Conservation (phyloP, 306 rosid genomes). For the Ceratonia siliqua region DNA sequence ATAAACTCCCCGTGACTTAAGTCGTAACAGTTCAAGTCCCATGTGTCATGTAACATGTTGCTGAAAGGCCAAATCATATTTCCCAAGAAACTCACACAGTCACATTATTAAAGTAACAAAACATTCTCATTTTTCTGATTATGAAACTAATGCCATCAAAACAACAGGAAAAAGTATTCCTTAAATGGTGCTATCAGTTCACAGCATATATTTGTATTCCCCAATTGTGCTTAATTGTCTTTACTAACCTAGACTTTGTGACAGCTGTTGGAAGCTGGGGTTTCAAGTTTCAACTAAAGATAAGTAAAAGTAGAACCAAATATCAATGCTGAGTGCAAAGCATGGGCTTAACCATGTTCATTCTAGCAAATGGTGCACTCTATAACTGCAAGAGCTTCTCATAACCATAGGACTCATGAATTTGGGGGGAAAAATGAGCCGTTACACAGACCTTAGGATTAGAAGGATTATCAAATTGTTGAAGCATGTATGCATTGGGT, state of each 20-base stretch:
- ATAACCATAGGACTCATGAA: constrained; percentile 12
- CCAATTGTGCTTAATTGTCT: not conserved
- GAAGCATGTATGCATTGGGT: constrained; percentile 89
- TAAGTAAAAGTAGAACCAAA: constrained; percentile 19
- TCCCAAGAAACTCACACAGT: not conserved
- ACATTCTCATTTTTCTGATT: not conserved
- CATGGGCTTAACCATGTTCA: not conserved
- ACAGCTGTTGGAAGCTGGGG: constrained; percentile 15
- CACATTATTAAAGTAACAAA: not conserved
- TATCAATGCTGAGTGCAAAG: not conserved
- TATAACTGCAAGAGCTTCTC: not conserved
- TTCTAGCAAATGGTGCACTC: constrained; percentile 10
- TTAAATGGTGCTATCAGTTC: not conserved
- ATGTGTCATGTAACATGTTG: not conserved
- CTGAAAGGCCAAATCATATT: not conserved
- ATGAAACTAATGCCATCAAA: not conserved
- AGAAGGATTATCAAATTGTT: constrained; percentile 97
- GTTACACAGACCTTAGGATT: constrained; percentile 83
- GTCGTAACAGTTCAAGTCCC: too few relatives aligned
- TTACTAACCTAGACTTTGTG: constrained; percentile 6
- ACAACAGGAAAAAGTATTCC: not conserved
- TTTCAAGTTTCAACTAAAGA: constrained; percentile 30
- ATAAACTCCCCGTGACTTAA: too few relatives aligned
- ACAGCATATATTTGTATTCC: not conserved
- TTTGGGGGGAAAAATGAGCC: constrained; percentile 12